Evolutionary conservation across 805 yeast genomes (phyloP).

Genomic region (Pichia pseudocactophila): DNA sequence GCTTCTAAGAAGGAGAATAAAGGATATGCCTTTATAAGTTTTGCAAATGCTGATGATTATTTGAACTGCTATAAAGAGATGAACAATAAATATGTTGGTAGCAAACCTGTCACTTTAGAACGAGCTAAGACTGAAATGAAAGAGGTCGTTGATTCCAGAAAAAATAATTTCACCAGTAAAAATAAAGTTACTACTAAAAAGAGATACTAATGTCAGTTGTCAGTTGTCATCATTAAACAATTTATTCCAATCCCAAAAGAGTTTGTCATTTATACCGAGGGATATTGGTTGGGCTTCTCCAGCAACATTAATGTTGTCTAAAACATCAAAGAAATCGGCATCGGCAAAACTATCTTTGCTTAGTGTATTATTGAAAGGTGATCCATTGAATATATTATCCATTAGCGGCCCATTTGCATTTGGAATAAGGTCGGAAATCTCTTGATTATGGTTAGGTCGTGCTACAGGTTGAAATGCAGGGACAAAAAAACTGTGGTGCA

Average conservation of each 20-base stretch:
- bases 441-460: no score
- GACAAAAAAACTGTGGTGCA: no score
- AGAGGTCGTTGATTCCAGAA: slow-evolving; percentile 3
- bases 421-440: no score
- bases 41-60: slow-evolving; percentile 56
- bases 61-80: slow-evolving; percentile 62
- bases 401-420: no score
- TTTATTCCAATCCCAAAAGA: slow-evolving; percentile 9
- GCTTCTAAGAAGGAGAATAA: slow-evolving; percentile 35
- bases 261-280: slow-evolving; percentile 1
- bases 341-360: not conserved
- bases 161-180: not conserved
- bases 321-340: slow-evolving; percentile 5
- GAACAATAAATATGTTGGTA: slow-evolving; percentile 71
- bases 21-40: slow-evolving; percentile 73
- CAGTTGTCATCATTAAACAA: not conserved
- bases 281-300: slow-evolving; percentile 1
- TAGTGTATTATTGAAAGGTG: no score
- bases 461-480: no score
- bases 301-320: slow-evolving; percentile 2
- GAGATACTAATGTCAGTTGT: no score
- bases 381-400: no score
- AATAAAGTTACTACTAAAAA: not conserved
- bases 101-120: slow-evolving; percentile 61
- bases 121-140: slow-evolving; percentile 43